Conservation (phyloP, 75 land plant genomes). For the Pinus albicaulis region DNA sequence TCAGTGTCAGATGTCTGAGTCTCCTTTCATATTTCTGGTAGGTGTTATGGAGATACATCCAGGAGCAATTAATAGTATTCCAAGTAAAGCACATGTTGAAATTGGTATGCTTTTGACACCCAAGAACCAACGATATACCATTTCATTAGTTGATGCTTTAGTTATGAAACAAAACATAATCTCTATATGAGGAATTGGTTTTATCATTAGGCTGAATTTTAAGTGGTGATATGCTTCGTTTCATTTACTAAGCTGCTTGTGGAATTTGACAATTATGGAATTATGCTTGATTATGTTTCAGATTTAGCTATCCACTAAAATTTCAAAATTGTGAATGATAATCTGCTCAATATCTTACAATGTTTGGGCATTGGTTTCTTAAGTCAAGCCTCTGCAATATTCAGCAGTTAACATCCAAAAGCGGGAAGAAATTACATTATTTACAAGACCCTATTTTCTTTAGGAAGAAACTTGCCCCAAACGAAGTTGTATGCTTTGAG, state of each 20-base stretch:
- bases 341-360: neutral
- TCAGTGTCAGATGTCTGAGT: neutral
- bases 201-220: neutral
- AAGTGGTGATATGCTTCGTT: neutral
- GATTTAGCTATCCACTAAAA: neutral
- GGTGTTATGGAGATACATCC: constrained; percentile 84
- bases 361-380: no score
- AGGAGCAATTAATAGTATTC: constrained; percentile 95
- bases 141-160: neutral
- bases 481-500: no score
- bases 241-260: neutral
- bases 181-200: neutral
- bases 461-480: no score
- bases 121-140: neutral
- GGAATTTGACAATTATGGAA: neutral
- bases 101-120: constrained; percentile 50
- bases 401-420: neutral
- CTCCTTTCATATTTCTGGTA: constrained; percentile 13
- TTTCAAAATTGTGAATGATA: neutral
- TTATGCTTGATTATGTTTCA: neutral
- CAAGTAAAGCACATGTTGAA: constrained; percentile 84
- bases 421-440: neutral
- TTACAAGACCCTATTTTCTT: no score
- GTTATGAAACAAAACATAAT: neutral
- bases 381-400: neutral